Evolutionary conservation across 1,284 basidiomycete species (phyloP), one percentile per base, ranked within the genome.

Genomic region (Lignosus rhinocerotis): DNA sequence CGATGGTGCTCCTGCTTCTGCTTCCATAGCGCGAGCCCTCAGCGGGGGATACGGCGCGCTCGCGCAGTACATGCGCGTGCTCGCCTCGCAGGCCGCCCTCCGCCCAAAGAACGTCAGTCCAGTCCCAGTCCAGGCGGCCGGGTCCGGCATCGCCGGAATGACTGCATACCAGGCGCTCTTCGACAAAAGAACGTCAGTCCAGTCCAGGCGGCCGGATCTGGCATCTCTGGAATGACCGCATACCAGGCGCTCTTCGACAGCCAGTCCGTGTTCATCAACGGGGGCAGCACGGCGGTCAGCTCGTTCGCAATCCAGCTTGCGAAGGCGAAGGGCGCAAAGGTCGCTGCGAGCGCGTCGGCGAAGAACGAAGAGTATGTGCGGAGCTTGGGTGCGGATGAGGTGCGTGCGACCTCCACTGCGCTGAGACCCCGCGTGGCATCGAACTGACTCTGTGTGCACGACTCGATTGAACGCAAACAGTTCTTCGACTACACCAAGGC

Each of bases 401-500:
- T 68, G 43, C 11, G 61, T 53, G 14, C 8, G 17, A 6, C 7
- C 21, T 32, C 6, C 25, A 11, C 41, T 19, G 11, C 31, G 14
- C 30, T 39, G 25, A 25, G 25, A 25, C 6, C 9, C 11, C 19
- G 36, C n/a, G 36, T 12, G 12, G 36, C 11, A 11, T 14, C 14
- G 14, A 39, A n/a, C 11, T 14, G 36, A 39, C 11, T n/a, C 36
- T 8, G 25, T 25, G 25, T 16, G 39, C 2, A 42, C 14, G 39
- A 14, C 21, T 8, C 14, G 43, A 10, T 9, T 30, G 9, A 3
- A 31, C 21, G 32, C 30, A 0, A 0, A 16, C 50, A 81, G 75
- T 80, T 84, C 51, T 74, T 88, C 43, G 85, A 88, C 67, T 89
- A 90, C 60, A 82, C 78, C 1, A 72, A 75, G 14, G 71, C 71